These are phyloP conservation scores for Colletotrichum acutatum DNA, from an alignment of 2,329 filamentous ascomycete genomes.

Conservation along the genomic window DNA sequence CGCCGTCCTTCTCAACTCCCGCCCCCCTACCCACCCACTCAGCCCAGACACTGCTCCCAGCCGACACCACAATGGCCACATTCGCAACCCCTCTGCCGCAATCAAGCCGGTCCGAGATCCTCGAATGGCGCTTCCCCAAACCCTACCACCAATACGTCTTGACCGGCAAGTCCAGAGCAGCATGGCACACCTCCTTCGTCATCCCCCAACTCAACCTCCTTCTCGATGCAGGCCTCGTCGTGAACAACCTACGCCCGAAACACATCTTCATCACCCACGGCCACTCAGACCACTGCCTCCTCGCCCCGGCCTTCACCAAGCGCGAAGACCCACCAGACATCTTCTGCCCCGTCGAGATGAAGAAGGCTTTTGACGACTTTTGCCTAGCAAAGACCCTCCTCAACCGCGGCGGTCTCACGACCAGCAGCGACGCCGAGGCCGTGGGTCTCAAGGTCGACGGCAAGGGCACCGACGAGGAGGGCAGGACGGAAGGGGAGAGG, in stretches of 20 bases:
- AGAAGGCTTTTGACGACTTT: slow-evolving; percentile 51
- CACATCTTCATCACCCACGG: slow-evolving; percentile 63
- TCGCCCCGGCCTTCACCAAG: slow-evolving; percentile 55
- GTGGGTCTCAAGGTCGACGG: slow-evolving; percentile 33
- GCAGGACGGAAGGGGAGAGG: slow-evolving; percentile 33
- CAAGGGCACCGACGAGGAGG: slow-evolving; percentile 36
- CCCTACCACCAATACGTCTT: slow-evolving; percentile 54
- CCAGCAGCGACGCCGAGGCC: slow-evolving; percentile 41
- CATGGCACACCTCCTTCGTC: slow-evolving; percentile 63
- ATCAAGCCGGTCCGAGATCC: slow-evolving; percentile 53
- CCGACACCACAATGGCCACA: slow-evolving; percentile 17
- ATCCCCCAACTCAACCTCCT: slow-evolving; percentile 61
- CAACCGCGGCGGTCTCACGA: slow-evolving; percentile 52
- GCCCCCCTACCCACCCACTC: neutral
- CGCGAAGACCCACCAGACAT: slow-evolving; percentile 58
- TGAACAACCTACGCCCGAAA: slow-evolving; percentile 58
- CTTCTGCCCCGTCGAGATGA: slow-evolving; percentile 55
- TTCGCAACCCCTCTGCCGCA: slow-evolving; percentile 58
- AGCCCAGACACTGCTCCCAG: neutral
- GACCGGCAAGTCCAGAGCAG: slow-evolving; percentile 59
- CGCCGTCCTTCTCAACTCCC: neutral
- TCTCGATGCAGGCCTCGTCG: slow-evolving; percentile 58
- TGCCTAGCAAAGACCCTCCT: slow-evolving; percentile 53
- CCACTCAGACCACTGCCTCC: slow-evolving; percentile 58
- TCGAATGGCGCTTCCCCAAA: slow-evolving; percentile 58